These are phyloP conservation scores for Massariosphaeria phaeospora DNA, from an alignment of 495 filamentous ascomycete genomes.

Conservation along the genomic window DNA sequence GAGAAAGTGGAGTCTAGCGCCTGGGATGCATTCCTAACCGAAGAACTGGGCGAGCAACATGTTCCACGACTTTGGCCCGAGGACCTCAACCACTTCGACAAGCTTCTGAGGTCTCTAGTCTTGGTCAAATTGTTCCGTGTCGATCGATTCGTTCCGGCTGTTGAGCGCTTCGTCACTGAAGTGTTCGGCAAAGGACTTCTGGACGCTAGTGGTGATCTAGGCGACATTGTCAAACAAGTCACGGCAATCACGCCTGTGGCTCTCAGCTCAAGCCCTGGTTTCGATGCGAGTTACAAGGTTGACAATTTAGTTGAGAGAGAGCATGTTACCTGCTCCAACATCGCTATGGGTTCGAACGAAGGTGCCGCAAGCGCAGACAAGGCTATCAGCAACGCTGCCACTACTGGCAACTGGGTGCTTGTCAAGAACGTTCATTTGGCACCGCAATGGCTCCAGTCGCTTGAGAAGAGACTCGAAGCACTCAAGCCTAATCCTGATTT, in stretches of 20 bases:
- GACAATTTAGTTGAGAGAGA: conserved; percentile 85
- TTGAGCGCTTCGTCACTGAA: conserved; percentile 80
- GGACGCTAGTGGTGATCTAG: conserved; percentile 75
- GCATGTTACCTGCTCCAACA: conserved; percentile 80
- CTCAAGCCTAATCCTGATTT: conserved; percentile 94
- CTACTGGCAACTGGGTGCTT: conserved; percentile 90
- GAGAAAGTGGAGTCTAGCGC: conserved; percentile 53
- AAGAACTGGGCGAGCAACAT: conserved; percentile 82
- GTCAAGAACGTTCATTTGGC: conserved; percentile 99
- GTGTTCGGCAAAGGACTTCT: conserved; percentile 84
- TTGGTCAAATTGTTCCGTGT: conserved; percentile 92
- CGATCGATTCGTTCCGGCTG: conserved; percentile 88
- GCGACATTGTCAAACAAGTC: conserved; percentile 78
- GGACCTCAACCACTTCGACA: conserved; percentile 58
- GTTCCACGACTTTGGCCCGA: conserved; percentile 76
- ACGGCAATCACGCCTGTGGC: conserved; percentile 80
- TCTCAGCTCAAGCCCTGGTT: conserved; percentile 88
- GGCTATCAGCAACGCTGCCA: conserved; percentile 87
- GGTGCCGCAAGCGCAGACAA: conserved; percentile 88
- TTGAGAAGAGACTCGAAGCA: conserved; percentile 93
- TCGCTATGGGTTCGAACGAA: conserved; percentile 98
- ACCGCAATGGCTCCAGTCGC: conserved; percentile 88
- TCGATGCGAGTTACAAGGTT: conserved; percentile 98
- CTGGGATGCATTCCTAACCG: conserved; percentile 75
- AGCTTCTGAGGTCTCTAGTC: conserved; percentile 75